Percentiles rank a stretch among this genome's conserved stretches.
These are phyloP conservation scores for Microdochium trichocladiopsis DNA, from an alignment of 2,329 filamentous ascomycete species.

Conservation along the genomic window DNA sequence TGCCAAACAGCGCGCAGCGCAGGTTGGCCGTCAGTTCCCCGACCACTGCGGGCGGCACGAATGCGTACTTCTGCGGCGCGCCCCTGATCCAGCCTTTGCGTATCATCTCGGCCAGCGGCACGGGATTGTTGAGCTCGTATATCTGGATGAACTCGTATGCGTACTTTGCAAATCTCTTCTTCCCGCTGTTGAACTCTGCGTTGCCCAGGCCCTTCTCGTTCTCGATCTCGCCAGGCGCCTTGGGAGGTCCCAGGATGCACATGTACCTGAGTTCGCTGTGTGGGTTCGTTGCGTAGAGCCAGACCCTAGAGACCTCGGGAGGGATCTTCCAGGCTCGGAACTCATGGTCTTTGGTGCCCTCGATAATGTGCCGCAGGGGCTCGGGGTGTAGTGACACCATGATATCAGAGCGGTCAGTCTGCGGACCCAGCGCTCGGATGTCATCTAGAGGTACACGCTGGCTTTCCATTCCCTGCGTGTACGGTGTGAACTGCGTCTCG, in stretches of 20 bases:
- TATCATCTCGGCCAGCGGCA: constrained; percentile 42
- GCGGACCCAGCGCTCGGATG: constrained; percentile 22
- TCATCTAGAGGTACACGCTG: constrained; percentile 20
- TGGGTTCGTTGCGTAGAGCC: constrained; percentile 49
- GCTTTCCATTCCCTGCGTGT: constrained; percentile 22
- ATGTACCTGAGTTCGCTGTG: constrained; percentile 49
- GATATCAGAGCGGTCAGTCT: constrained; percentile 35
- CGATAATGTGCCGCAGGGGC: constrained; percentile 39
- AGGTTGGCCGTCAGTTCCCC: constrained; percentile 53
- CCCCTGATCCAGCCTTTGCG: constrained; percentile 46
- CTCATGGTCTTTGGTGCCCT: constrained; percentile 45
- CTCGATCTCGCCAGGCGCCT: constrained; percentile 38
- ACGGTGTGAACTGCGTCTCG: constrained; percentile 10
- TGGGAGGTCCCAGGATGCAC: constrained; percentile 42
- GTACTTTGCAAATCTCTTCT: constrained; percentile 25
- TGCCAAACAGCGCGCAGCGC: constrained; percentile 38
- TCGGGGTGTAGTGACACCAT: constrained; percentile 50
- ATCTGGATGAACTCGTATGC: constrained; percentile 50
- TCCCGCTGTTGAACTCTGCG: constrained; percentile 38
- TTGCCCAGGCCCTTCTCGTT: constrained; percentile 40
- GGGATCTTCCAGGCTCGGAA: constrained; percentile 50
- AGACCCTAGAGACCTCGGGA: constrained; percentile 48
- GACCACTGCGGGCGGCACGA: constrained; percentile 49
- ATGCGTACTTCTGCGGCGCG: constrained; percentile 42
- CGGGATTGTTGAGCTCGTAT: constrained; percentile 56